Evolutionary conservation across 2,329 filamentous ascomycete species (phyloP).

Genomic region (Botrytis tulipae): DNA sequence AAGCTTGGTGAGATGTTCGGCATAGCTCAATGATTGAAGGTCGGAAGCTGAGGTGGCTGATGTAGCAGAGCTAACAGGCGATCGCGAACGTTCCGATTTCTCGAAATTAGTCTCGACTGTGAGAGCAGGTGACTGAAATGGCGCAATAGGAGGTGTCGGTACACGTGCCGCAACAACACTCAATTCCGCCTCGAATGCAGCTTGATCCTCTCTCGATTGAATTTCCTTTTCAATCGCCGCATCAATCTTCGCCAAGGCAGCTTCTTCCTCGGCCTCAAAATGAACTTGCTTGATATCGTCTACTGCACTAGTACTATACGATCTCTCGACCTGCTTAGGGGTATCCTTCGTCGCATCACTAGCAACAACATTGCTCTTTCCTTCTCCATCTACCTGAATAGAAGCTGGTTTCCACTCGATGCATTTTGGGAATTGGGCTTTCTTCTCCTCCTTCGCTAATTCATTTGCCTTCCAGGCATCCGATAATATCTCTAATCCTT

Average conservation of each 20-base stretch:
- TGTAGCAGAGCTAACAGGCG: constrained; percentile 55
- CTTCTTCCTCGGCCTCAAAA: constrained; percentile 48
- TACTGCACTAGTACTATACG: constrained; percentile 35
- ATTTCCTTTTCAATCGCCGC: constrained; percentile 81
- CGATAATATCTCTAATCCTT: constrained; percentile 83
- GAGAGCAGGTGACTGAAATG: constrained; percentile 32
- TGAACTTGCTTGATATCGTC: constrained; percentile 37
- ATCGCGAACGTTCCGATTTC: constrained; percentile 41
- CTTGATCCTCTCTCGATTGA: constrained; percentile 46
- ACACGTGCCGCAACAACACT: constrained; percentile 37
- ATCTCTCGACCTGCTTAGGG: constrained; percentile 31
- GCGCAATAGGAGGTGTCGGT: constrained; percentile 33
- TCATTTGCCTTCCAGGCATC: constrained; percentile 81
- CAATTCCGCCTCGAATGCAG: constrained; percentile 39
- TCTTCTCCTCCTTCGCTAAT: constrained; percentile 80
- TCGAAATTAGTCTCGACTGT: constrained; percentile 42
- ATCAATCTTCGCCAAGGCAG: constrained; percentile 76
- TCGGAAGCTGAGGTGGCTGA: constrained; percentile 52
- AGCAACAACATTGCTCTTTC: constrained; percentile 25
- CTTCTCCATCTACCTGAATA: constrained; percentile 33
- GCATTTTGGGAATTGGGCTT: constrained; percentile 83
- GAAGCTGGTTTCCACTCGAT: constrained; percentile 79
- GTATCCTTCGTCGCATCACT: constrained; percentile 18
- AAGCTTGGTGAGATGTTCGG: constrained; percentile 74
- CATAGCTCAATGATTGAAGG: constrained; percentile 67